Conservation (phyloP, 805 yeast species). For the Pichia gijzeniarum region DNA sequence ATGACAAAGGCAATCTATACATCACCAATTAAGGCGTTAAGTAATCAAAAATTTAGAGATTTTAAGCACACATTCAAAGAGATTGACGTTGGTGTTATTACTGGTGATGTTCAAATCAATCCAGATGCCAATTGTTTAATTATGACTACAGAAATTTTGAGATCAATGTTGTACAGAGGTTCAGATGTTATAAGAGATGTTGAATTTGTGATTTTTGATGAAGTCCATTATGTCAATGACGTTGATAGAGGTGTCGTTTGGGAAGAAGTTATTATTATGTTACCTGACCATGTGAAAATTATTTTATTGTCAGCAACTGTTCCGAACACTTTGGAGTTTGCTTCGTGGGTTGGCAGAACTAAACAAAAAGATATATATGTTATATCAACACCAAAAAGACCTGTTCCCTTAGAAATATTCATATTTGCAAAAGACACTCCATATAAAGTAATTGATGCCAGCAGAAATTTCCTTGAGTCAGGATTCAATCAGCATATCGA, state of each 20-base stretch:
- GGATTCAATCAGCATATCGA: constrained; percentile 60
- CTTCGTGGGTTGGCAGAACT: constrained; percentile 97
- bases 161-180: constrained; percentile 96
- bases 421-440: constrained; percentile 76
- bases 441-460: constrained; percentile 67
- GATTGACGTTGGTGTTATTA: constrained; percentile 93
- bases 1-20: constrained; percentile 97
- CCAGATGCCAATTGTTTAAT: constrained; percentile 98
- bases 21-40: constrained; percentile 91
- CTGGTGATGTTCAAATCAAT: constrained; percentile 97
- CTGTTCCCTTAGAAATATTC: constrained; percentile 86
- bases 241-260: constrained; percentile 98
- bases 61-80: constrained; percentile 85
- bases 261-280: constrained; percentile 95
- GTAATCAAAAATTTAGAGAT: constrained; percentile 93
- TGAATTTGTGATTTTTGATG: constrained; percentile 98
- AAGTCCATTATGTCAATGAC: constrained; percentile 98
- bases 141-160: constrained; percentile 96
- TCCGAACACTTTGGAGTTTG: constrained; percentile 97
- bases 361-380: constrained; percentile 94
- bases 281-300: constrained; percentile 94
- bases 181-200: constrained; percentile 98
- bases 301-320: constrained; percentile 96
- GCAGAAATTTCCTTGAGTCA: constrained; percentile 58
- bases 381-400: constrained; percentile 92